Evolutionary conservation across 352 stramenopile species (phyloP).

Genomic region (Saprolegnia diclina): DNA sequence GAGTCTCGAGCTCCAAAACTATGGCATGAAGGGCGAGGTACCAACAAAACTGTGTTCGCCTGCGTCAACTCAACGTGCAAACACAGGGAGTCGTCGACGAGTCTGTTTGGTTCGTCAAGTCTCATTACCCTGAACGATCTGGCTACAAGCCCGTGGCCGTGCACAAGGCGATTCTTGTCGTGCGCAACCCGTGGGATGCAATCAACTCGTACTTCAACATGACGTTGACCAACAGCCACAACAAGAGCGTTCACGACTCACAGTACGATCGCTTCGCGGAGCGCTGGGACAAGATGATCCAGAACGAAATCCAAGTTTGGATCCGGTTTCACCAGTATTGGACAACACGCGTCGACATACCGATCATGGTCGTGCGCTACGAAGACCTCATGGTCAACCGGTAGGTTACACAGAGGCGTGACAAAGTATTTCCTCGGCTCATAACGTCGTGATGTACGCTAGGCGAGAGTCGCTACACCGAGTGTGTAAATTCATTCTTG

Average conservation of each 20-base stretch:
- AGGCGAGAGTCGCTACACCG: constrained; percentile 68
- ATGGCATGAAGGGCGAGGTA: constrained; percentile 85
- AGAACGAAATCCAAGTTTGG: constrained; percentile 88
- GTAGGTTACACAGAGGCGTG: constrained; percentile 26
- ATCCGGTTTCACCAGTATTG: constrained; percentile 90
- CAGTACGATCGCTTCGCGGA: constrained; percentile 84
- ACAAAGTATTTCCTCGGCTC: background rate
- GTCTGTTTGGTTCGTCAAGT: constrained; percentile 96
- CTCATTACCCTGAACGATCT: constrained; percentile 96
- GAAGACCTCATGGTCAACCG: constrained; percentile 85
- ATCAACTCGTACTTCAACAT: constrained; percentile 99
- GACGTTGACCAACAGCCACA: constrained; percentile 91
- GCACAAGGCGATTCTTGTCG: constrained; percentile 80
- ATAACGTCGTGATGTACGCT: background rate
- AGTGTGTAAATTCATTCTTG: constrained; percentile 74
- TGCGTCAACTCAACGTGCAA: constrained; percentile 35
- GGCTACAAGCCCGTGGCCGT: constrained; percentile 80
- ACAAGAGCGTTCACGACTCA: constrained; percentile 82
- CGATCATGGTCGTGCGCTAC: constrained; percentile 89
- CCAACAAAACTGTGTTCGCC: background rate
- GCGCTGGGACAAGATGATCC: constrained; percentile 85
- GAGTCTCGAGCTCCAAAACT: constrained; percentile 82
- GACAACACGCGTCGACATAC: constrained; percentile 83
- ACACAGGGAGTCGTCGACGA: constrained; percentile 92
- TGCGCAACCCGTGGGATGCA: constrained; percentile 96